Evolutionary conservation across 2,329 filamentous ascomycete genomes (phyloP), one percentile per base, ranked within the genome.

Genomic region (Verticillium longisporum): DNA sequence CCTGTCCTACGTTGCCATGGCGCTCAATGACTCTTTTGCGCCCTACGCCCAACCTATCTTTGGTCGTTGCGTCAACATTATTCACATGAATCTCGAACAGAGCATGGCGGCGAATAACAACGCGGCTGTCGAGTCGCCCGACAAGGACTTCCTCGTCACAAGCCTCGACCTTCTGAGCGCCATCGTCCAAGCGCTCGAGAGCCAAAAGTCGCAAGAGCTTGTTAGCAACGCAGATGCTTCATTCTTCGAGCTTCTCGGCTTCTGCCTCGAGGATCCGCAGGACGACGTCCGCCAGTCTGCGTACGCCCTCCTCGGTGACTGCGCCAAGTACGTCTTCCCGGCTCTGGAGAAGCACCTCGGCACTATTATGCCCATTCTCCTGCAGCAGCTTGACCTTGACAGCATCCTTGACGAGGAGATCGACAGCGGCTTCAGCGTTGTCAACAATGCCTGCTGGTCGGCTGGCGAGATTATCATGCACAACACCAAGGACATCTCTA

Each of bases 361-460:
- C 1, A 85, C 81, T 13, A 82, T 98, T 60, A 78, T 98, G 71
- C 90, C 91, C 0, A 87, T 94, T 57, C 78, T 97, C n/a, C 84
- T 97, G 65, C 86, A 87, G 68, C 93, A 98, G 72, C 85, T 99
- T 33, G 93, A 98, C 66, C 80, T 97, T 66, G 89, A 92, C 63
- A 82, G 82, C 60, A 84, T 92, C 58, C 76, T 86, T 18, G 89
- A 93, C 63, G 91, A 96, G 67, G 90, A 92, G 63, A 87, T 92
- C 56, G 91, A 96, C 65, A 89, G 86, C 18, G 88, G 88, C 14
- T 97, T 97, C 73, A 92, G 92, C 63, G 93, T 98, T 34, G 88
- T 98, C 62, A 99, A 98, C 82, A 99, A 99, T 72, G 94, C 95
- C 26, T 98, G 94, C 77, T 99, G 95, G 95, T 96, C 93, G 6